These are phyloP conservation scores for Drechmeria coniospora DNA, from an alignment of 2,329 filamentous ascomycete species.

Conservation along the genomic window DNA sequence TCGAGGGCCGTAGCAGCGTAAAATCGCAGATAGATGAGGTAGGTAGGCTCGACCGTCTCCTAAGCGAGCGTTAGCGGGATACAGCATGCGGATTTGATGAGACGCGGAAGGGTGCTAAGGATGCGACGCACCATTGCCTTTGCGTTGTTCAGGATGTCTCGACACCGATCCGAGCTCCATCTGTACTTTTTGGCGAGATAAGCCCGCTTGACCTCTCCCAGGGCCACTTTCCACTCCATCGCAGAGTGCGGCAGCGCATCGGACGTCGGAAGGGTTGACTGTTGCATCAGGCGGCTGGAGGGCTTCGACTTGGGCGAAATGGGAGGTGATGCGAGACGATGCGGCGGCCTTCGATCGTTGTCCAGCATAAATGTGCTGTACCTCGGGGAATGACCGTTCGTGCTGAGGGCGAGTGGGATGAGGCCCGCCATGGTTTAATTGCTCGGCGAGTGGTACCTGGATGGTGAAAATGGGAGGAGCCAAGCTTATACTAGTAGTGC, in stretches of 20 bases:
- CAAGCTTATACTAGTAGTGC: no score
- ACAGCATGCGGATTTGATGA: no score
- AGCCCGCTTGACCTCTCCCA: constrained; percentile 38
- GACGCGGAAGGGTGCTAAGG: not conserved
- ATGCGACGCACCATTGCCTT: constrained; percentile 24
- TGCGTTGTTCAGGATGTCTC: constrained; percentile 34
- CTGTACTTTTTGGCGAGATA: constrained; percentile 35
- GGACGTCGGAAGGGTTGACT: constrained; percentile 8
- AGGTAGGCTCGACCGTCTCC: constrained; percentile 32
- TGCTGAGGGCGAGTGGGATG: constrained; percentile 16
- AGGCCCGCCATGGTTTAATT: constrained; percentile 18
- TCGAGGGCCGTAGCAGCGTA: constrained; percentile 47
- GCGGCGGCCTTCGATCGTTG: no score
- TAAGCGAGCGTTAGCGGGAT: constrained; percentile 4
- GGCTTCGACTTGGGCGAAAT: no score
- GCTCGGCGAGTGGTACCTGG: not conserved
- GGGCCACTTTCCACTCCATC: constrained; percentile 34
- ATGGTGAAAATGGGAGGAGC: not conserved
- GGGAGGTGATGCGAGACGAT: no score
- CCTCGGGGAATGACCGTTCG: constrained; percentile 1
- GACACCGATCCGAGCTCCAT: constrained; percentile 35
- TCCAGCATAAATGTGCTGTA: constrained; percentile 1
- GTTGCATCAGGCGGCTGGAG: no score
- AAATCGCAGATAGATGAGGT: constrained; percentile 44
- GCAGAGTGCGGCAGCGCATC: constrained; percentile 25